phyloP scores from a whole-genome alignment of 192 early-diverging fungal genomes.

The Phlyctochytrium planicorne region DNA sequence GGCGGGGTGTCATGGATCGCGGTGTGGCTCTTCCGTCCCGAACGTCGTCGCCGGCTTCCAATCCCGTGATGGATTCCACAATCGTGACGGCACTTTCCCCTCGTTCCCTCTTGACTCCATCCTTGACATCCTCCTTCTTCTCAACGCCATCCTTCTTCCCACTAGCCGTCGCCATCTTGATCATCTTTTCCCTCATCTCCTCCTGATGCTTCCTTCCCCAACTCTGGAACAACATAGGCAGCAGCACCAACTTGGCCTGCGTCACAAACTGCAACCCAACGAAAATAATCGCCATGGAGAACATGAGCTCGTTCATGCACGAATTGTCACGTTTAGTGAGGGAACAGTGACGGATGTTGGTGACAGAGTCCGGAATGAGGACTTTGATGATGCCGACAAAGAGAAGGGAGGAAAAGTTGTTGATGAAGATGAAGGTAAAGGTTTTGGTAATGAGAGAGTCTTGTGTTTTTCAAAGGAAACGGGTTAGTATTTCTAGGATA shows the following conservation, averaged over 20 bases:
- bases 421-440: constrained; percentile 60
- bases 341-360: not conserved
- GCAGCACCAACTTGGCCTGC: constrained; percentile 44
- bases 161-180: not conserved
- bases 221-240: constrained; percentile 37
- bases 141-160: not conserved
- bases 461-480: not conserved
- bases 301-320: constrained; percentile 56
- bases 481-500: not conserved
- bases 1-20: not conserved
- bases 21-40: too few relatives aligned
- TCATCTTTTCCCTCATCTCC: not conserved
- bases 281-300: constrained; percentile 64
- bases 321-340: not conserved
- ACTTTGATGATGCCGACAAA: constrained; percentile 59
- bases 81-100: not conserved
- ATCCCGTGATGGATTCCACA: not conserved
- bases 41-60: not conserved
- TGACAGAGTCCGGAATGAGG: constrained; percentile 2
- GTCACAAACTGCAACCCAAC: constrained; percentile 53
- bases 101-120: too few relatives aligned
- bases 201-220: not conserved
- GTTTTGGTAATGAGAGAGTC: constrained; percentile 53
- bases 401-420: constrained; percentile 59
- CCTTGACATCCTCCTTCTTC: not conserved